phyloP scores from a whole-genome alignment of 768 basidiomycete genomes.

The Mrakia frigida region DNA sequence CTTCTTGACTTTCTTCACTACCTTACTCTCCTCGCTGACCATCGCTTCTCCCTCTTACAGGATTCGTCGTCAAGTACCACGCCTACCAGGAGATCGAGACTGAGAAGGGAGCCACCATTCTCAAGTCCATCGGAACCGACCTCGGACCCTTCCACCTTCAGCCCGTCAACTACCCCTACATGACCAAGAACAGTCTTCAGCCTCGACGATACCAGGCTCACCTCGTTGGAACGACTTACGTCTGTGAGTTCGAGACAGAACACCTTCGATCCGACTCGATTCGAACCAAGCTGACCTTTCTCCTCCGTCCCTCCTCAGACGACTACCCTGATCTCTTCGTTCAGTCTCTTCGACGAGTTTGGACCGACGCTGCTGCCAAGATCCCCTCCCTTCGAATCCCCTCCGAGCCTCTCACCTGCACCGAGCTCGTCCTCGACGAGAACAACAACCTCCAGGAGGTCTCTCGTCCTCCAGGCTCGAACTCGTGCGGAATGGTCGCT shows the following conservation, averaged over 20 bases:
- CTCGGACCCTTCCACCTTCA: slow-evolving; percentile 85
- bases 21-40: no score
- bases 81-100: slow-evolving; percentile 97
- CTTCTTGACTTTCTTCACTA: no score
- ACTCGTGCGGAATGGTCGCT: slow-evolving; percentile 93
- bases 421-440: slow-evolving; percentile 91
- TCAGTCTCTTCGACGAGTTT: slow-evolving; percentile 89
- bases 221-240: slow-evolving; percentile 95
- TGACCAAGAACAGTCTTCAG: slow-evolving; percentile 96
- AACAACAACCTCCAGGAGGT: slow-evolving; percentile 85
- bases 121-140: slow-evolving; percentile 97
- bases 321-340: slow-evolving; percentile 99
- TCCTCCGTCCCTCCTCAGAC: slow-evolving; percentile 42
- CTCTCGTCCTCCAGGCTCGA: slow-evolving; percentile 85
- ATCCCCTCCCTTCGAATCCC: slow-evolving; percentile 68
- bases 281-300: neutral
- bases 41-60: no score
- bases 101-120: slow-evolving; percentile 87
- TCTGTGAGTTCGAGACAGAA: slow-evolving; percentile 46
- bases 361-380: slow-evolving; percentile 56
- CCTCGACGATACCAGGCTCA: slow-evolving; percentile 99
- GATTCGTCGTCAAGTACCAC: slow-evolving; percentile 97
- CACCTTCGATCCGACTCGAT: no score
- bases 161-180: slow-evolving; percentile 85
- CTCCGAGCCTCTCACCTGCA: slow-evolving; percentile 70